Conservation (phyloP, 2,329 filamentous ascomycete genomes). For the Aspergillus sp. region DNA sequence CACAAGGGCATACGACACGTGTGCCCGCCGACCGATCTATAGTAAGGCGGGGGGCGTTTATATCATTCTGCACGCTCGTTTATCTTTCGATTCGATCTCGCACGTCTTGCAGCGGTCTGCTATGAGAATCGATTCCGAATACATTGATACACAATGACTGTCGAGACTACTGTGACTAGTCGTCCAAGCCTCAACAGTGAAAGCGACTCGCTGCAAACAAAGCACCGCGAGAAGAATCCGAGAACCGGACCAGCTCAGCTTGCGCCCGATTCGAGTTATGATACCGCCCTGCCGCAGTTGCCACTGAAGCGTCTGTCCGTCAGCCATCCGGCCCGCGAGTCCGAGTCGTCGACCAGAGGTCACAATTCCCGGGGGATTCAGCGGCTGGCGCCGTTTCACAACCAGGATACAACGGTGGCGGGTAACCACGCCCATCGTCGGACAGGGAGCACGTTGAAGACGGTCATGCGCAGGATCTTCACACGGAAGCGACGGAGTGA, state of each 20-base stretch:
- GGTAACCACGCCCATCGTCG: slow-evolving; percentile 25
- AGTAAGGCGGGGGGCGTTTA: background rate
- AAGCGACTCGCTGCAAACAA: background rate
- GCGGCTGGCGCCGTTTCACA: background rate
- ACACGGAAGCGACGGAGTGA: slow-evolving; percentile 29
- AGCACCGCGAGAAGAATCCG: too few relatives aligned
- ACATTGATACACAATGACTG: background rate
- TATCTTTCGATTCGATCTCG: background rate
- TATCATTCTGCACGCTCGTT: background rate
- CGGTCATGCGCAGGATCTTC: slow-evolving; percentile 38
- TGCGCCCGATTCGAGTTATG: too few relatives aligned
- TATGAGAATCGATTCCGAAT: background rate
- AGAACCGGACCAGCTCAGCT: too few relatives aligned
- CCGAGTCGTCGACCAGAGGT: background rate
- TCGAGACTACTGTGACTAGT: background rate
- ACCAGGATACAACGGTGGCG: background rate
- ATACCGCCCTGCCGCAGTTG: background rate
- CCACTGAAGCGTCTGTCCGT: too few relatives aligned
- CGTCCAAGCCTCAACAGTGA: background rate
- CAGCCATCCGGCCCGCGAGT: background rate
- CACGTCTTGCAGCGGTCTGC: too few relatives aligned
- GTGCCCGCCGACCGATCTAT: background rate
- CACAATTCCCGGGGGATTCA: background rate
- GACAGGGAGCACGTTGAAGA: slow-evolving; percentile 33
- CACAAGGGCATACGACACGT: too few relatives aligned